Evolutionary conservation across 2,329 filamentous ascomycete genomes (phyloP).

Genomic region (Zopfia rhizophila): DNA sequence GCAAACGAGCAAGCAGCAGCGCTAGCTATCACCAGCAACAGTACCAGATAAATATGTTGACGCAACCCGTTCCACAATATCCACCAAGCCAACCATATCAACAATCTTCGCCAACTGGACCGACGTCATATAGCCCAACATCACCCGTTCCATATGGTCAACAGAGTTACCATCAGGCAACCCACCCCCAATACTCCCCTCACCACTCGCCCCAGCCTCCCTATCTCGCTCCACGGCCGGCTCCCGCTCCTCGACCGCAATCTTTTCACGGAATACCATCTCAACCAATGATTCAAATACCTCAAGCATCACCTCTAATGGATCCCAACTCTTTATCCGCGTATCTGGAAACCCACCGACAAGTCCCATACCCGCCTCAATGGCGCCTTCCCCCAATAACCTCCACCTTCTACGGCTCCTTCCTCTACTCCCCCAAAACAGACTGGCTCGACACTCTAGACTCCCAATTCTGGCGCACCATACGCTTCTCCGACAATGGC

Average conservation of each 20-base stretch:
- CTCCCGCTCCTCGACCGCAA: conserved; percentile 3
- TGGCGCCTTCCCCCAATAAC: conserved; percentile 37
- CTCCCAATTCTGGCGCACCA: conserved; percentile 33
- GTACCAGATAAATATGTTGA: conserved; percentile 25
- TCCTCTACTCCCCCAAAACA: conserved; percentile 18
- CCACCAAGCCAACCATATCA: no score
- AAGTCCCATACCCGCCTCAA: conserved; percentile 44
- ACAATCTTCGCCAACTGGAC: conserved; percentile 2
- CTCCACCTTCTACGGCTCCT: conserved; percentile 35
- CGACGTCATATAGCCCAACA: conserved; percentile 15
- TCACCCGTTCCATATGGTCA: not conserved
- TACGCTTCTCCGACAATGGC: conserved; percentile 27
- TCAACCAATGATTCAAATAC: conserved; percentile 11
- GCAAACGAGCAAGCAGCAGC: conserved; percentile 32
- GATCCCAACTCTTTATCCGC: conserved; percentile 27
- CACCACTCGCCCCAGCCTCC: no score
- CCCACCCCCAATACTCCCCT: no score
- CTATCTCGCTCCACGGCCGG: conserved; percentile 1
- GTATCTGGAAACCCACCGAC: conserved; percentile 41
- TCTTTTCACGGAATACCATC: conserved; percentile 8
- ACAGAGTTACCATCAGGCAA: not conserved
- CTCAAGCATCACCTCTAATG: conserved; percentile 8
- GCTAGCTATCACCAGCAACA: conserved; percentile 20
- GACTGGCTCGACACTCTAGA: conserved; percentile 41
- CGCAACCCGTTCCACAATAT: conserved; percentile 13